A percentile compares a stretch with the other conserved stretches of the same genome.
Conservation (phyloP, 345 rosid genomes). For the Populus pruinosa region DNA sequence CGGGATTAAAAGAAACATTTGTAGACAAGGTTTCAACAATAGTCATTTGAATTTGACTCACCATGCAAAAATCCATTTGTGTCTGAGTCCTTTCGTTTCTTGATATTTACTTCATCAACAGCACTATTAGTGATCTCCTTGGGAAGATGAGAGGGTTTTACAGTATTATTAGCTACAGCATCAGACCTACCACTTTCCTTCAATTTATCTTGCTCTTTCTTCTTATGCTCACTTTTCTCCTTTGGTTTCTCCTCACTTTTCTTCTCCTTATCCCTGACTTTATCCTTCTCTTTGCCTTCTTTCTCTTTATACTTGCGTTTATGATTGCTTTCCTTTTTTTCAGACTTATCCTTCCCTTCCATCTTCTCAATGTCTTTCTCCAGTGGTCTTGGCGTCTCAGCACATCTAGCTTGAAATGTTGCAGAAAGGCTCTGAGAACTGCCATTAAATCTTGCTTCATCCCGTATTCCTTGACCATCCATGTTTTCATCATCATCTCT, state of each 20-base stretch:
- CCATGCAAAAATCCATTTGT: constrained; percentile 29
- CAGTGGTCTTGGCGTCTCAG: constrained; percentile 27
- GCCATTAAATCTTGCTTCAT: constrained; percentile 23
- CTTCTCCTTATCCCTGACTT: constrained; percentile 35
- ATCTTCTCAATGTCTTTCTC: constrained; percentile 34
- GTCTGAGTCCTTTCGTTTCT: constrained; percentile 28
- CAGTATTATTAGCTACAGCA: not conserved
- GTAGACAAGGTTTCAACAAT: no score
- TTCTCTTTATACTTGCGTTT: constrained; percentile 28
- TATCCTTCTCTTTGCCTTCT: constrained; percentile 30
- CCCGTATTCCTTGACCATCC: constrained; percentile 23
- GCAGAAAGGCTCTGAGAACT: constrained; percentile 23
- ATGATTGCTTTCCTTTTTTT: constrained; percentile 32
- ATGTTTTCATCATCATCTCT: constrained; percentile 31
- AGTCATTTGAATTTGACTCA: constrained; percentile 22
- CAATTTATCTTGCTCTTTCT: constrained; percentile 34
- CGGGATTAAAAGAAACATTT: no score
- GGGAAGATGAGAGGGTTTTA: constrained; percentile 7
- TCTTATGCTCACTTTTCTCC: constrained; percentile 26
- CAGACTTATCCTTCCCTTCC: constrained; percentile 37
- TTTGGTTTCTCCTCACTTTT: constrained; percentile 41
- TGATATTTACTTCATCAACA: constrained; percentile 13
- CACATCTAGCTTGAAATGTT: constrained; percentile 34
- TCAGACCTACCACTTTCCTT: constrained; percentile 12
- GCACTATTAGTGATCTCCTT: constrained; percentile 16